Conservation (phyloP, 345 rosid genomes). For the Brassica carinata region DNA sequence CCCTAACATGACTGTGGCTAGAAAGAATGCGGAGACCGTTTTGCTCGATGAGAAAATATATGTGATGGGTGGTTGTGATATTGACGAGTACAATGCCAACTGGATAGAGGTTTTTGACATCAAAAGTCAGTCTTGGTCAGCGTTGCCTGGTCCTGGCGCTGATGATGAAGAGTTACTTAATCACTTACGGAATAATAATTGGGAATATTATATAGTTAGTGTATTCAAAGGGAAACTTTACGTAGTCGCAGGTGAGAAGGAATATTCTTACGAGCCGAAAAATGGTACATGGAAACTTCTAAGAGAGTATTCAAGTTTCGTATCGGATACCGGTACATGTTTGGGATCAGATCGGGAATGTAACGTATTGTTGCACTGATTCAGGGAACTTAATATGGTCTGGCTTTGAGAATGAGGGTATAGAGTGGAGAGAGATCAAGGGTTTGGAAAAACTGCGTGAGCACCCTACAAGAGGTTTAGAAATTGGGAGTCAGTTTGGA, state of each 20-base stretch:
- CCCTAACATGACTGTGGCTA: too few relatives aligned
- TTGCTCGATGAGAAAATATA: neutral
- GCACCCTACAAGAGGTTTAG: neutral
- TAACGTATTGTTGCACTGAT: neutral
- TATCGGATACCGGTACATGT: neutral
- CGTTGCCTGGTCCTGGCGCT: neutral
- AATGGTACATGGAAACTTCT: neutral
- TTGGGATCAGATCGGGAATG: neutral
- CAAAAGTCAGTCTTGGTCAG: neutral
- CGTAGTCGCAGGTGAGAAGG: neutral
- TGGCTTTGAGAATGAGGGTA: neutral
- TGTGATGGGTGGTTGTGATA: neutral
- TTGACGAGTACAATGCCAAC: neutral
- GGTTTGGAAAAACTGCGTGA: neutral
- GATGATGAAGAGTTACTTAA: neutral
- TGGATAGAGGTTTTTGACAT: neutral
- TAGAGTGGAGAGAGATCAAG: neutral
- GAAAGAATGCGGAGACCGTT: neutral
- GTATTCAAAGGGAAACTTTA: neutral
- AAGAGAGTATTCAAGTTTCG: neutral
- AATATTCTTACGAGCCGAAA: neutral
- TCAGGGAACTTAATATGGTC: neutral
- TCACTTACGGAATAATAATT: neutral
- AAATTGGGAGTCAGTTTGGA: neutral
- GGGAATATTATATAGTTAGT: neutral